Evolutionary conservation across 2,329 filamentous ascomycete species (phyloP).

Genomic region (Lasiodiplodia sp.): DNA sequence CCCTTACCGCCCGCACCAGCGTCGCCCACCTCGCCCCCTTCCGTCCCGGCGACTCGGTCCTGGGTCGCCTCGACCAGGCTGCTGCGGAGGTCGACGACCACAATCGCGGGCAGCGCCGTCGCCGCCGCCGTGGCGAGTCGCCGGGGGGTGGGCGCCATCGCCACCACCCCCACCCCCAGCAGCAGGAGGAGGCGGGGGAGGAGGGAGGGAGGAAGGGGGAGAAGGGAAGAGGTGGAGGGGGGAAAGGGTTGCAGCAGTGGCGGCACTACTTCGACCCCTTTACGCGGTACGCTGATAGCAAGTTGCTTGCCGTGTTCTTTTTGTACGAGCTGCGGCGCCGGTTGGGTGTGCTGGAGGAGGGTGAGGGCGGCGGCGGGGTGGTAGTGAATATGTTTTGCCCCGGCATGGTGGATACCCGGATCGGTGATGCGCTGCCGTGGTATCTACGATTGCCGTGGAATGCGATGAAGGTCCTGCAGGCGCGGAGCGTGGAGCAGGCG

Average conservation of each 20-base stretch:
- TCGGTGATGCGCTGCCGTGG: constrained; percentile 14
- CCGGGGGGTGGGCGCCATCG: too few relatives aligned
- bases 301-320: constrained; percentile 1
- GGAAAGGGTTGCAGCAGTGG: too few relatives aligned
- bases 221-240: too few relatives aligned
- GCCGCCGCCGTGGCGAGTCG: too few relatives aligned
- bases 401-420: constrained; percentile 11
- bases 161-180: too few relatives aligned
- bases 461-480: background rate
- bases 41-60: background rate
- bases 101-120: background rate
- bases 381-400: constrained; percentile 10
- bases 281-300: constrained; percentile 9
- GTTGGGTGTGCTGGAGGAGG: background rate
- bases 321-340: background rate
- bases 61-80: background rate
- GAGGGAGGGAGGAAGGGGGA: background rate
- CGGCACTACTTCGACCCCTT: background rate
- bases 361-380: background rate
- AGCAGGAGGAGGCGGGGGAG: too few relatives aligned
- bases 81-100: background rate
- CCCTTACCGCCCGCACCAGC: background rate
- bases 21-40: background rate
- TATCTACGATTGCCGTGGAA: background rate
- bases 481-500: background rate